Evolutionary conservation across 2,329 filamentous ascomycete genomes (phyloP).

Genomic region (Lasiodiplodia sp.): DNA sequence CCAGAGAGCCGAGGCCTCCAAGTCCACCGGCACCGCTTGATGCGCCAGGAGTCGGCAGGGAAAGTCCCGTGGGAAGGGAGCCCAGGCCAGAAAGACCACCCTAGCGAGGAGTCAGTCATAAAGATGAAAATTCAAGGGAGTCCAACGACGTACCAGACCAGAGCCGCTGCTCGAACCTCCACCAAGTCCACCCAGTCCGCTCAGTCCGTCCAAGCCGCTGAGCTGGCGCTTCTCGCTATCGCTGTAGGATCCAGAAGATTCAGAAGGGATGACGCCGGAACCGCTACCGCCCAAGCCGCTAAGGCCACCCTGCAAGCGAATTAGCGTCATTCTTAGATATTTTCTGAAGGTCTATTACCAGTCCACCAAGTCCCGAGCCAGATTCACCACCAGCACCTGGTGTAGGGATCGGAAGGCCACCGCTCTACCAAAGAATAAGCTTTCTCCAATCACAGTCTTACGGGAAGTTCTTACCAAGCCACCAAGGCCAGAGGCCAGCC

Average conservation of each 20-base stretch:
- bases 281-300: conserved; percentile 1
- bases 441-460: neutral
- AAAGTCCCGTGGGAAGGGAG: neutral
- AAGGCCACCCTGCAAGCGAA: neutral
- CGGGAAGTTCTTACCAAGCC: neutral
- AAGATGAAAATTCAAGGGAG: neutral
- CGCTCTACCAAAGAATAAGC: neutral
- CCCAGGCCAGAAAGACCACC: neutral
- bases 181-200: neutral
- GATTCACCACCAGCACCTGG: neutral
- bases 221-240: conserved; percentile 15
- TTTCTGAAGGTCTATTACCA: neutral
- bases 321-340: neutral
- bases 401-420: neutral
- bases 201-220: neutral
- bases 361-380: neutral
- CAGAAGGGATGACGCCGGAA: neutral
- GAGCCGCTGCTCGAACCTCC: neutral
- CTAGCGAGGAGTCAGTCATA: neutral
- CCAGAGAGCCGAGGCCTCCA: neutral
- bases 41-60: conserved; percentile 1
- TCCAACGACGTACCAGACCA: neutral
- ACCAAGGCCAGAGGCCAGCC: neutral
- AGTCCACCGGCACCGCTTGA: neutral
- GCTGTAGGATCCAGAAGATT: neutral